Evolutionary conservation across 2,329 filamentous ascomycete genomes (phyloP).

Genomic region (Penicillium olsonii): DNA sequence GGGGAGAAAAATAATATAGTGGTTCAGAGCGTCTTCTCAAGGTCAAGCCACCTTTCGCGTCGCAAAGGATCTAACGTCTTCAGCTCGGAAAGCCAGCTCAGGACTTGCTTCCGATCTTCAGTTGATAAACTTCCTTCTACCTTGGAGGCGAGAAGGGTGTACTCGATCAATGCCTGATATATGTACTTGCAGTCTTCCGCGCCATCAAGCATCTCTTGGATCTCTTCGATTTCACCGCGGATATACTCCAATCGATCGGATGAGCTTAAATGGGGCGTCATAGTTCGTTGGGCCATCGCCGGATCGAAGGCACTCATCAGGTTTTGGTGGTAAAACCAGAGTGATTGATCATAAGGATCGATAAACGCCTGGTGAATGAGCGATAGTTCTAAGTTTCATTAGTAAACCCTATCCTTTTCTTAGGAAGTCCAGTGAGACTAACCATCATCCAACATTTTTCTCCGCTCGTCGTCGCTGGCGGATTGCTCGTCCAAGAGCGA

Average conservation of each 20-base stretch:
- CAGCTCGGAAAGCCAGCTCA: constrained; percentile 65
- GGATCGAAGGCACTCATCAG: constrained; percentile 70
- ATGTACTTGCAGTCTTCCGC: constrained; percentile 82
- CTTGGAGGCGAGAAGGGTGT: constrained; percentile 61
- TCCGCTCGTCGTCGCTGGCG: constrained; percentile 64
- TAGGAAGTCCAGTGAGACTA: constrained; percentile 7
- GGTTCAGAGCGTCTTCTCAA: constrained; percentile 53
- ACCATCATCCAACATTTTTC: constrained; percentile 72
- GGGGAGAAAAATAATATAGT: too few species aligned
- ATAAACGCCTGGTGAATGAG: constrained; percentile 77
- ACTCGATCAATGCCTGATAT: constrained; percentile 81
- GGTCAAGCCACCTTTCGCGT: constrained; percentile 72
- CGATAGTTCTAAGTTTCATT: constrained; percentile 62
- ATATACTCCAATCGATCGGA: constrained; percentile 68
- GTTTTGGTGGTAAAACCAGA: constrained; percentile 97
- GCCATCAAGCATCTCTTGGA: constrained; percentile 66
- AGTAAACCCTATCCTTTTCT: background rate
- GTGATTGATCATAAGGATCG: constrained; percentile 89
- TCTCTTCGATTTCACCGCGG: constrained; percentile 69
- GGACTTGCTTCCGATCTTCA: constrained; percentile 51
- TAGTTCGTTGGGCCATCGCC: constrained; percentile 53
- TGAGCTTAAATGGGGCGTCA: constrained; percentile 64
- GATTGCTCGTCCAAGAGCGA: constrained; percentile 70
- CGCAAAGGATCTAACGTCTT: constrained; percentile 73
- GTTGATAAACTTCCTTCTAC: constrained; percentile 49